Conservation (phyloP, 2,329 filamentous ascomycete genomes). For the Calonectria multiphialidica region DNA sequence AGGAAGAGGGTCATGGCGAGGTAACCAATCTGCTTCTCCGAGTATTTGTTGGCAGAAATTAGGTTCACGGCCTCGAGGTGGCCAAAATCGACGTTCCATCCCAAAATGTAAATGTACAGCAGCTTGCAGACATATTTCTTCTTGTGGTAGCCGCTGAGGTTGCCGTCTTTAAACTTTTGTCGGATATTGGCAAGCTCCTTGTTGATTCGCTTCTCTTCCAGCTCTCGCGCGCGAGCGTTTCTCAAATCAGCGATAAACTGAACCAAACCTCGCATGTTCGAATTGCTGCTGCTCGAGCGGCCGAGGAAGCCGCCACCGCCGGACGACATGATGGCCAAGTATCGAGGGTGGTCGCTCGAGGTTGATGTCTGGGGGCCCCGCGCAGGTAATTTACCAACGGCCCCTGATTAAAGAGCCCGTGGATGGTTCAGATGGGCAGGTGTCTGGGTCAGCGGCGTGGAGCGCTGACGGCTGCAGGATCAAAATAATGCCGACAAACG, state of each 20-base stretch:
- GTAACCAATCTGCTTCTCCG: constrained; percentile 99
- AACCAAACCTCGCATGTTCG: constrained; percentile 85
- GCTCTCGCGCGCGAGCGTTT: constrained; percentile 92
- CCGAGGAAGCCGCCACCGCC: constrained; percentile 72
- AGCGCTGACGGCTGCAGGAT: constrained; percentile 21
- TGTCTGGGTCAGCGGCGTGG: constrained; percentile 19
- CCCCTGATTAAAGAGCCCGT: constrained; percentile 40
- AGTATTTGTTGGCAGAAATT: constrained; percentile 96
- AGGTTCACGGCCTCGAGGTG: constrained; percentile 98
- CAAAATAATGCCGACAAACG: constrained; percentile 22
- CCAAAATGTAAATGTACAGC: constrained; percentile 98
- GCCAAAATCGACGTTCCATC: constrained; percentile 99
- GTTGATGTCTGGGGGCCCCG: constrained; percentile 22
- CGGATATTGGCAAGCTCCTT: constrained; percentile 98
- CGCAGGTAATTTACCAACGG: constrained; percentile 35
- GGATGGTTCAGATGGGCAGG: constrained; percentile 22
- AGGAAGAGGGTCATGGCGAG: constrained; percentile 97
- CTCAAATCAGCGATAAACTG: constrained; percentile 98
- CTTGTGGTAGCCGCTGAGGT: constrained; percentile 95
- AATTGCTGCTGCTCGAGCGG: constrained; percentile 73
- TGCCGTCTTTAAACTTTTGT: constrained; percentile 98
- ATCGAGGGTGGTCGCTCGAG: constrained; percentile 10
- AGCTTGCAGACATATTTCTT: constrained; percentile 99
- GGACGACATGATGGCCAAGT: constrained; percentile 62
- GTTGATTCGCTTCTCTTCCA: constrained; percentile 99